Evolutionary conservation across 495 filamentous ascomycete species (phyloP), one percentile per base, ranked within the genome.

Genomic region (Aspergillus sclerotiicarbonarius): DNA sequence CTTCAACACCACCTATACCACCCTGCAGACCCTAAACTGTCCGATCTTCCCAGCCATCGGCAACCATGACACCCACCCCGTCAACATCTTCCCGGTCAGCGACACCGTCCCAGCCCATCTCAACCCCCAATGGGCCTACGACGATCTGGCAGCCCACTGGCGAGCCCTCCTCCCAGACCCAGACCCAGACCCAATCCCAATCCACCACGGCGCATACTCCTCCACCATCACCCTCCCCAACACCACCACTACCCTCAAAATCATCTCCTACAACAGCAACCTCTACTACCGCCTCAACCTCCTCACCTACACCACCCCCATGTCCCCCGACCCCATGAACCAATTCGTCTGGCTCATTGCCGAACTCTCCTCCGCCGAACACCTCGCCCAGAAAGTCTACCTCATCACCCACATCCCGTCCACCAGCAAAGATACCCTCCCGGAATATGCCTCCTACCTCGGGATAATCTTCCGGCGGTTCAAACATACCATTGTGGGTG

Each of bases 221-320:
- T 1, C 20, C 12, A 7, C 21, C 8, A 3, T 29, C 15, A 30
- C 46, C 46, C 21, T 30, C 46, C 46, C 16, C 44, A 47, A 70
- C 72, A 35, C 9, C 9, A 60, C 65, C 48, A 68, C 67, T 20
- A 74, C 75, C 12, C 72, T 86, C 4, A 73, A 79, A 15, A 71
- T 86, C 43, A 83, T 86, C 61, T 82, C 80, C 15, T 72, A 83
- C 57, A 86, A 80, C 67, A 84, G 78, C 33, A 77, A 82, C 57
- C 71, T 83, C 62, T 85, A 81, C 71, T 84, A 84, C 62, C 74
- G 72, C 47, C 68, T 76, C 43, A 84, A 84, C 68, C 82, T 78
- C 68, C 79, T 76, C 71, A 57, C 76, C 16, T 84, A 82, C 58
- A 62, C 75, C 49, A 67, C 75, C 12, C 70, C 76, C 2, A 79